Percentiles rank a stretch among this genome's conserved stretches.
These are phyloP conservation scores for Suillus lakei DNA, from an alignment of 768 basidiomycete species.

Conservation along the genomic window DNA sequence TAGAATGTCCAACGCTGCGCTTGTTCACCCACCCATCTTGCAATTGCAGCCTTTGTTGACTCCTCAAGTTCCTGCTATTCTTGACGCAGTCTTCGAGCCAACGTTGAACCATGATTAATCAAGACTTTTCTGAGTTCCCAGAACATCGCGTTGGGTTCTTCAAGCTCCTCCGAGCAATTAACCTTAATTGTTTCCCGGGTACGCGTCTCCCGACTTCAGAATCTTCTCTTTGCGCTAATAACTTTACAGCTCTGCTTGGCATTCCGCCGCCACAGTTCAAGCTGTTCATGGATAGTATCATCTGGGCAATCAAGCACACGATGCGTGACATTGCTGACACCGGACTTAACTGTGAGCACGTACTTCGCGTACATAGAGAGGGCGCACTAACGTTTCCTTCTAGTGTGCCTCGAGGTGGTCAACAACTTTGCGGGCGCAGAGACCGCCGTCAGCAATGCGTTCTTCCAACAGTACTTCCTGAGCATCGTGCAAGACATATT, in stretches of 20 bases:
- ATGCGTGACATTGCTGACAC: conserved; percentile 98
- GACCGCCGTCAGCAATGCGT: conserved; percentile 78
- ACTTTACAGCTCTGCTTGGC: conserved; percentile 68
- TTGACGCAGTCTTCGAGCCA: conserved; percentile 97
- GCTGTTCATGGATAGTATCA: conserved; percentile 96
- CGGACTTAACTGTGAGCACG: conserved; percentile 67
- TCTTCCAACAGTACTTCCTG: conserved; percentile 97
- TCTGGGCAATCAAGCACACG: conserved; percentile 99
- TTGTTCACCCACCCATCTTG: conserved; percentile 14
- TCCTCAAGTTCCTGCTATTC: conserved; percentile 91
- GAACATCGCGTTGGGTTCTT: conserved; percentile 98
- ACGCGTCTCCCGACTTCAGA: conserved; percentile 5
- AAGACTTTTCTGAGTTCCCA: conserved; percentile 98
- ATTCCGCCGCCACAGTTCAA: conserved; percentile 95
- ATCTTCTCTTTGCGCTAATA: conserved; percentile 6
- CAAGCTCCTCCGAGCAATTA: conserved; percentile 91
- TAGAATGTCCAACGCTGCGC: not conserved
- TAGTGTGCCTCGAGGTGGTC: conserved; percentile 91
- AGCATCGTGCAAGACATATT: conserved; percentile 94
- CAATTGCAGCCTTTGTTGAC: conserved; percentile 73
- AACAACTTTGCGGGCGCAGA: conserved; percentile 93
- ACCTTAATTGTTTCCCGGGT: conserved; percentile 96
- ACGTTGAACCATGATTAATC: conserved; percentile 99
- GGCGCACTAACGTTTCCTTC: conserved; percentile 12
- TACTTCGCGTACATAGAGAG: conserved; percentile 3